Evolutionary conservation across 2,329 filamentous ascomycete species (phyloP), one percentile per base, ranked within the genome.

Genomic region (Xylariaceae sp.): DNA sequence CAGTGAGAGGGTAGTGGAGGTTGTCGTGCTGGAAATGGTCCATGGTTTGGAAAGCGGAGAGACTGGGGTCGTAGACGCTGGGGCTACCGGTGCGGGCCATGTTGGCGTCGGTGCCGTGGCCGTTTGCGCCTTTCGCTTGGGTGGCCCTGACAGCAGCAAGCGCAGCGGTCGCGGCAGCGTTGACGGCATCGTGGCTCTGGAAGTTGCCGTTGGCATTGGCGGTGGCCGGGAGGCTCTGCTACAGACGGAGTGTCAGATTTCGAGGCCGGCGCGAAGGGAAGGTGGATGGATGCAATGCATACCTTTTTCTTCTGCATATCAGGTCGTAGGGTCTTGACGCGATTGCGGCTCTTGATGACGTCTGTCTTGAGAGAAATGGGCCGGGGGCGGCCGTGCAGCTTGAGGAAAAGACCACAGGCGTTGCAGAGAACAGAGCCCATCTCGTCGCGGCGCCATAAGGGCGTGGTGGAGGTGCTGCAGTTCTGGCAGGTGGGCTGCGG

Each of bases 331-430:
- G 90, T 94, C 78, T 97, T 97, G 61, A 97, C 92, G 58, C 94
- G 85, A 73, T 99, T 99, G 64, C 94, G 90, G 75, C 91, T 96
- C 78, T 99, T 99, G 75, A 99, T 99, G 60, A 97, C 92, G 76
- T 99, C 94, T 43, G 94, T 97, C 79, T 99, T 99, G 62, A 99
- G 81, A 62, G 89, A 95, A 68, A 96, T 96, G 60, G 94, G 94
- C 49, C 94, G 86, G 53, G 94, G 84, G 22, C 91, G 87, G 57
- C 91, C 91, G 68, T 99, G 94, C 60, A 99, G 80, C 79, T 99
- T 99, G 64, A 97, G 81, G 71, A 97, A 99, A 49, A 99, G 81
- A 52, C 94, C 94, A 72, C 94, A 99, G 64, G 94, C 94, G 74
- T 99, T 99, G 83, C 94, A 99, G 45, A 99, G 86, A 35, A 99